Base-by-base conservation (phyloP, 2,329 filamentous ascomycete genomes). In the Botrytis elliptica region DNA sequence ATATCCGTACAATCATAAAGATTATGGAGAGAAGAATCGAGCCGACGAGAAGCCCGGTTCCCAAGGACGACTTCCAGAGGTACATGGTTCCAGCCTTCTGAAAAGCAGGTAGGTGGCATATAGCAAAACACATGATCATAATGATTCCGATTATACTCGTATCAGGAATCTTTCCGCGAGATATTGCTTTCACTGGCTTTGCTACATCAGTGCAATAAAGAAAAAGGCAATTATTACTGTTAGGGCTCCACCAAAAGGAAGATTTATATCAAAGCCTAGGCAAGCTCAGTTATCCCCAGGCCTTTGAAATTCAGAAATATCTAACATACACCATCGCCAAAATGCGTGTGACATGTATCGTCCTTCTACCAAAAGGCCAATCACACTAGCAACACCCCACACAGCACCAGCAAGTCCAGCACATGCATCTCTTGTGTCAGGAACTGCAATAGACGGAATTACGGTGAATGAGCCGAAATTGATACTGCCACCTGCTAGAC, bases 391-490 rank as follows among this genome's bases (percentile, higher is more conserved):
- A 70, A 76, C 40, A 46, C 72, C 72, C 71, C 49, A 79, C 20
- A 63, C 74, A 67, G 72, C 74, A 76, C 74, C 77, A 71, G 82
- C 72, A 38, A 79, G 8, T 44, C 38, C 59, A 25, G 38, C 52
- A 12, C 44, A 74, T 52, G 55, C 20, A 29, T 62, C 49, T 22
- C 68, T 46, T 29, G 52, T 64, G 20, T 57, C 25, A n/a, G 49
- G 29, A 38, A 60, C n/a, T 20, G 49, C 87, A 73, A 86, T 77
- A 74, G 87, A 85, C 74, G 84, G 83, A 65, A 88, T 85, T 74
- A 83, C 84, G 18, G 86, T 83, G 70, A 86, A 86, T 16, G 86
- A 84, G 77, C 87, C 79, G 14, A 84, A 65, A 84, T 77, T 76
- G 87, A 84, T 44, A 5, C 86, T 85, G 0, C 84, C 84, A 22